phyloP scores from a whole-genome alignment of 768 basidiomycete genomes.

The Naganishia kalamii region DNA sequence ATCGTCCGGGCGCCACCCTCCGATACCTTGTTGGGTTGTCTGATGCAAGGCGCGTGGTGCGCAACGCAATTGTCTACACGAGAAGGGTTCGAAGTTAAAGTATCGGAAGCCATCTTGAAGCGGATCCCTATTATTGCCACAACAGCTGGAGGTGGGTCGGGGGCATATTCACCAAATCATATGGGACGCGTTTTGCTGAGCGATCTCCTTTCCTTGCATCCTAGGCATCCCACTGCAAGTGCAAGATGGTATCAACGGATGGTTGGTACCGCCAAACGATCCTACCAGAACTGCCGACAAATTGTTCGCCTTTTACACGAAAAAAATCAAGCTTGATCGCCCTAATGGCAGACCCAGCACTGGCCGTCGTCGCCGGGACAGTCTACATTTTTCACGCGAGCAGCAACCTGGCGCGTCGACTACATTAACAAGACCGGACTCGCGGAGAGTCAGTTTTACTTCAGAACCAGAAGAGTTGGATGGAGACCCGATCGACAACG shows the following conservation, averaged over 20 bases:
- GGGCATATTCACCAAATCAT: not conserved
- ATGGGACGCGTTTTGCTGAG: not conserved
- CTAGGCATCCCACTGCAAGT: constrained; percentile 83
- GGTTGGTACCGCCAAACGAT: constrained; percentile 70
- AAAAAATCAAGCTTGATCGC: constrained; percentile 49
- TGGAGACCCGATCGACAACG: no score
- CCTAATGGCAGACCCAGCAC: not conserved
- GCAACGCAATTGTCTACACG: constrained; percentile 85
- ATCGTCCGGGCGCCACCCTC: constrained; percentile 71
- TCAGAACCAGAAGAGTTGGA: not conserved
- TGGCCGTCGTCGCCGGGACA: constrained; percentile 6
- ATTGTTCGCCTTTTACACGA: constrained; percentile 69
- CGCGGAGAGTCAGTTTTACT: not conserved
- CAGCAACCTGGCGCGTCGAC: not conserved
- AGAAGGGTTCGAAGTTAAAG: constrained; percentile 97
- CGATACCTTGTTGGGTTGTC: constrained; percentile 66
- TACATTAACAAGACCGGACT: not conserved
- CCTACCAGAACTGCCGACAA: constrained; percentile 67
- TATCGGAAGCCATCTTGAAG: constrained; percentile 77
- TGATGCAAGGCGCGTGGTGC: constrained; percentile 82
- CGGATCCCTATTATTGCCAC: constrained; percentile 79
- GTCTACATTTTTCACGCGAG: not conserved
- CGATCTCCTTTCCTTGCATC: not conserved
- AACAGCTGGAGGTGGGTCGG: constrained; percentile 59
- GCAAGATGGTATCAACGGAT: constrained; percentile 79